Percentiles rank a stretch among this genome's conserved stretches.
These are phyloP conservation scores for Mycena amicta DNA, from an alignment of 768 basidiomycete species.

Conservation along the genomic window DNA sequence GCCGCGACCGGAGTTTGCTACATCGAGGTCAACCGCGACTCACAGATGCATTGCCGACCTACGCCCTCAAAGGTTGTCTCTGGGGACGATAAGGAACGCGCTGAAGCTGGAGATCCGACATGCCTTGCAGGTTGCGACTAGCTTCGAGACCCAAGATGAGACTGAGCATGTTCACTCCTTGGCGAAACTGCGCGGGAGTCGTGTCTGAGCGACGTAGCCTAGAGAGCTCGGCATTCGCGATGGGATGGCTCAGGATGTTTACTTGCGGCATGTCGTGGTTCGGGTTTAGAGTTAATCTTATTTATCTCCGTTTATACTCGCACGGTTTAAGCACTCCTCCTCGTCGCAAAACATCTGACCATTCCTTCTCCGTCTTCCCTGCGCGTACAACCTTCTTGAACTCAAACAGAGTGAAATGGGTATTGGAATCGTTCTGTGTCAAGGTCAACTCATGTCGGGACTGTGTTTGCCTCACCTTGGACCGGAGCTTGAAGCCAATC, in stretches of 20 bases:
- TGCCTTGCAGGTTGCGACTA: constrained; percentile 57
- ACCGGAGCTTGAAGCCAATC: constrained; percentile 73
- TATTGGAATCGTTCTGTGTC: constrained; percentile 74
- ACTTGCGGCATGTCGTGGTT: constrained; percentile 28
- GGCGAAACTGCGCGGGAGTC: constrained; percentile 74
- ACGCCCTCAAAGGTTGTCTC: constrained; percentile 68
- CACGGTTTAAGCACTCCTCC: constrained; percentile 78
- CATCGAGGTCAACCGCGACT: not conserved
- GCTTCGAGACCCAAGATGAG: constrained; percentile 85
- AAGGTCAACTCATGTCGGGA: not conserved
- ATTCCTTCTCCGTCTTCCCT: constrained; percentile 57
- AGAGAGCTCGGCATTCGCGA: constrained; percentile 74
- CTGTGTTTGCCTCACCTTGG: constrained; percentile 56
- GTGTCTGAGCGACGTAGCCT: constrained; percentile 66
- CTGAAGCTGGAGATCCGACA: not conserved
- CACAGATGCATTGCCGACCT: constrained; percentile 27
- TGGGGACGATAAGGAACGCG: constrained; percentile 1
- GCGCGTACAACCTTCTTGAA: constrained; percentile 64
- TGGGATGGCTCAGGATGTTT: constrained; percentile 66
- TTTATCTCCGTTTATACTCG: constrained; percentile 85
- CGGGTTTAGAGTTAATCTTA: constrained; percentile 15
- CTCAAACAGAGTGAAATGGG: constrained; percentile 84
- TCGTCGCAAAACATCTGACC: constrained; percentile 54
- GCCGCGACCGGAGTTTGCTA: constrained; percentile 79
- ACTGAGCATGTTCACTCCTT: constrained; percentile 79